phyloP scores from a whole-genome alignment of 768 basidiomycete genomes.

The Russula sp. region DNA sequence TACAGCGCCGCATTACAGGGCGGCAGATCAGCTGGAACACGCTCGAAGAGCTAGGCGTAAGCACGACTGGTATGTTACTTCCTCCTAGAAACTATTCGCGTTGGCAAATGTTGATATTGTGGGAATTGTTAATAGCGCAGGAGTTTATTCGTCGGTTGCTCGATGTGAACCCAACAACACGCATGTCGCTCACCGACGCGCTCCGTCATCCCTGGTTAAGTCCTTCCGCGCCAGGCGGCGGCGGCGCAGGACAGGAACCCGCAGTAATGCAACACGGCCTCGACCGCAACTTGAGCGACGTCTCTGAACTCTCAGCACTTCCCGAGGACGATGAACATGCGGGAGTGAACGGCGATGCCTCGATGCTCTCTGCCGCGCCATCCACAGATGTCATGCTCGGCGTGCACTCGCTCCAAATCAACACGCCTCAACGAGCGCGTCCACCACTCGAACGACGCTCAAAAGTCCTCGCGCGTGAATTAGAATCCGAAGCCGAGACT shows the following conservation, averaged over 20 bases:
- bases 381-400: slow-evolving; percentile 18
- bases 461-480: slow-evolving; percentile 26
- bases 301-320: slow-evolving; percentile 18
- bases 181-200: slow-evolving; percentile 72
- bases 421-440: neutral
- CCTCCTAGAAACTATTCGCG: neutral
- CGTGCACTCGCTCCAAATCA: slow-evolving; percentile 16
- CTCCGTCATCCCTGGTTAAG: slow-evolving; percentile 75
- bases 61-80: slow-evolving; percentile 47
- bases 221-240: neutral
- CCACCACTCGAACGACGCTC: slow-evolving; percentile 27
- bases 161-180: slow-evolving; percentile 54
- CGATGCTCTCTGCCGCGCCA: slow-evolving; percentile 25
- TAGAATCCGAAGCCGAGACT: slow-evolving; percentile 14
- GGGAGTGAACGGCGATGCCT: slow-evolving; percentile 10
- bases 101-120: slow-evolving; percentile 7
- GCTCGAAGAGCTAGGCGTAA: slow-evolving; percentile 27
- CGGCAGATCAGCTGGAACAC: slow-evolving; percentile 25
- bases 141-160: slow-evolving; percentile 70
- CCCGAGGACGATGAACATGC: neutral
- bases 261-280: neutral
- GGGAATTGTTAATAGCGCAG: slow-evolving; percentile 42
- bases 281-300: slow-evolving; percentile 10
- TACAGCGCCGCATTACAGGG: slow-evolving; percentile 21
- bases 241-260: neutral